These are phyloP conservation scores for Fusarium globosum DNA, from an alignment of 2,329 filamentous ascomycete genomes.

Conservation along the genomic window DNA sequence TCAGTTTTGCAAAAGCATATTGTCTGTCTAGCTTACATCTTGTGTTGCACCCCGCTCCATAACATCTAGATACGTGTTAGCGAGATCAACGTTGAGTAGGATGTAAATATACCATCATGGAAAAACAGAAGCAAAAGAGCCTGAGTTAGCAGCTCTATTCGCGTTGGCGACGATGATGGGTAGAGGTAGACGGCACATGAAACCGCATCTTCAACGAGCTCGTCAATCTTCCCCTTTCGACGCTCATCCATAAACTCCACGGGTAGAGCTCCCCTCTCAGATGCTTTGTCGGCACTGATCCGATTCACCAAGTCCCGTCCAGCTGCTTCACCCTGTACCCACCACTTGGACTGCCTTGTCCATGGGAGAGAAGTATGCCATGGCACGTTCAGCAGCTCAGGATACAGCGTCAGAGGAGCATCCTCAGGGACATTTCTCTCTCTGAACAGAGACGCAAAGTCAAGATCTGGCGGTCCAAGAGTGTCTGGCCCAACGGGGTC, in stretches of 20 bases:
- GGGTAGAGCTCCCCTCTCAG: conserved; percentile 5
- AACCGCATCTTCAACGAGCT: conserved; percentile 21
- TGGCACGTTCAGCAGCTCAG: neutral
- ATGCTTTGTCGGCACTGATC: conserved; percentile 18
- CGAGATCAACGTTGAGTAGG: accelerated
- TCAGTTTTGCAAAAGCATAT: neutral
- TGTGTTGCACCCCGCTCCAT: conserved; percentile 23
- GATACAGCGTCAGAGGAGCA: conserved; percentile 3
- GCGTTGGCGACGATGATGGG: conserved; percentile 6
- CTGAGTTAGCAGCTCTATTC: conserved; percentile 19
- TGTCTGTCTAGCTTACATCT: neutral
- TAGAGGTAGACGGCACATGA: conserved; percentile 21
- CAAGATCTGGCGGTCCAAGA: neutral
- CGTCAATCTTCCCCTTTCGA: conserved; percentile 19
- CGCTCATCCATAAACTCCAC: conserved; percentile 21
- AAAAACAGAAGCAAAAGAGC: conserved; percentile 16
- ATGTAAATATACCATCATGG: conserved; percentile 7
- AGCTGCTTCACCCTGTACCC: neutral
- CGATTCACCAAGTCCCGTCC: conserved; percentile 4
- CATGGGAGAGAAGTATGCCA: conserved; percentile 23
- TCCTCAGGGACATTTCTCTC: neutral
- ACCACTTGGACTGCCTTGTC: conserved; percentile 21
- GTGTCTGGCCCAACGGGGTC: conserved; percentile 2
- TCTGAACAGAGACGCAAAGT: conserved; percentile 13
- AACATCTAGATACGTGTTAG: conserved; percentile 7